A percentile compares a stretch with the other conserved stretches of the same genome.
phyloP scores from a whole-genome alignment of 805 yeast genomes.

The Brettanomyces nanus region DNA sequence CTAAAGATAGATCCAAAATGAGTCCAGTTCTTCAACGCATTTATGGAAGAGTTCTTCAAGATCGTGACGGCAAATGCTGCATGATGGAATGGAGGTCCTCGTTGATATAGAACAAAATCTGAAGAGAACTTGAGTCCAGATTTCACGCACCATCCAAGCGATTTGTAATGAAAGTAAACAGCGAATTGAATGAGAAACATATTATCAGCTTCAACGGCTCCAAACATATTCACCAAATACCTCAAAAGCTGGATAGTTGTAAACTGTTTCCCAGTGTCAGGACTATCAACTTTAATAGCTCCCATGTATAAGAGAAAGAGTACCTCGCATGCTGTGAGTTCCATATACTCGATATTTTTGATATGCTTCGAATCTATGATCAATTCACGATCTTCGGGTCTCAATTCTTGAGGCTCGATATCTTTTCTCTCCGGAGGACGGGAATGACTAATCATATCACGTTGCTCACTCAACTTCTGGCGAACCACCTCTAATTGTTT shows the following conservation, averaged over 20 bases:
- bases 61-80: slow-evolving; percentile 68
- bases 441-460: slow-evolving; percentile 13
- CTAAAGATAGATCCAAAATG: slow-evolving; percentile 68
- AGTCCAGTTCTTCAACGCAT: slow-evolving; percentile 28
- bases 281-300: slow-evolving; percentile 24
- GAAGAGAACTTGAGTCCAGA: slow-evolving; percentile 89
- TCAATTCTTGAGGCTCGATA: slow-evolving; percentile 7
- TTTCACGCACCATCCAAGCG: slow-evolving; percentile 91
- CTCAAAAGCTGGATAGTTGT: slow-evolving; percentile 10
- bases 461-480: slow-evolving; percentile 15
- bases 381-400: slow-evolving; percentile 31
- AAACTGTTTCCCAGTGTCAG: background rate
- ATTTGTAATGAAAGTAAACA: slow-evolving; percentile 78
- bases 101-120: slow-evolving; percentile 71
- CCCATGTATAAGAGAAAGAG: slow-evolving; percentile 47
- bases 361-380: slow-evolving; percentile 19
- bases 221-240: slow-evolving; percentile 8
- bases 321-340: slow-evolving; percentile 69
- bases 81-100: slow-evolving; percentile 95
- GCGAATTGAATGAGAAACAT: slow-evolving; percentile 49
- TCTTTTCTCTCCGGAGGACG: slow-evolving; percentile 7
- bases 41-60: slow-evolving; percentile 7
- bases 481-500: slow-evolving; percentile 34
- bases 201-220: slow-evolving; percentile 20
- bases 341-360: slow-evolving; percentile 39